Evolutionary conservation across 2,329 filamentous ascomycete genomes (phyloP).

Genomic region (Epichloe amarillans): DNA sequence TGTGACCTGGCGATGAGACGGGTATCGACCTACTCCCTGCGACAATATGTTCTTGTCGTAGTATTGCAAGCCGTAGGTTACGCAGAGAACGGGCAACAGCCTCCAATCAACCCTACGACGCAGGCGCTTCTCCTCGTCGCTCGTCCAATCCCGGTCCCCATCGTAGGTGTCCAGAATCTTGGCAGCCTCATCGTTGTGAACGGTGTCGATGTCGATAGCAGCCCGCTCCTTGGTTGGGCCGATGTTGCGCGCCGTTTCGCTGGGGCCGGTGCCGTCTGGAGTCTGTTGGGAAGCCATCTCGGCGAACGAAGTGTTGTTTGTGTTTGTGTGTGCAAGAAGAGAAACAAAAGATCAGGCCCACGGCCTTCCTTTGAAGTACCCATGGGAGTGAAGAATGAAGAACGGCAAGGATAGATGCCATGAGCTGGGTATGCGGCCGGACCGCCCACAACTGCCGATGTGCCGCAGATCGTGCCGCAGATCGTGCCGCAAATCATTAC

Average conservation of each 20-base stretch:
- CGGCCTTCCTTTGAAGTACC: no score
- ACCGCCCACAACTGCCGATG: no score
- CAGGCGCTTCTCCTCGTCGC: not conserved
- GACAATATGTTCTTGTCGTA: slow-evolving; percentile 8
- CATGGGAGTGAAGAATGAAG: no score
- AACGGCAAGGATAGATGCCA: no score
- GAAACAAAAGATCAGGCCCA: not conserved
- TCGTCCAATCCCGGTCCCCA: not conserved
- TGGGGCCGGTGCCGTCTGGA: not conserved
- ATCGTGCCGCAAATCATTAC: no score
- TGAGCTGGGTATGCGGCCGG: no score
- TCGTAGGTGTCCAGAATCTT: not conserved
- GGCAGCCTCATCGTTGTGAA: not conserved
- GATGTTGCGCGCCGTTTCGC: not conserved
- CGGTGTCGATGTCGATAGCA: not conserved
- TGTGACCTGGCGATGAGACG: not conserved
- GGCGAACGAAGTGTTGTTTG: not conserved
- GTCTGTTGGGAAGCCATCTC: not conserved
- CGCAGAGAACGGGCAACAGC: slow-evolving; percentile 6
- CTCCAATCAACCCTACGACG: slow-evolving; percentile 21
- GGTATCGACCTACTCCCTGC: slow-evolving; percentile 4
- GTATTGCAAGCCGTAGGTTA: slow-evolving; percentile 7
- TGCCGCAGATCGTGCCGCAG: no score
- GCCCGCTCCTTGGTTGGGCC: not conserved
- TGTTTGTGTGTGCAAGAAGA: not conserved